phyloP scores from a whole-genome alignment of 345 rosid species.

The Lenwebbia sp. region DNA sequence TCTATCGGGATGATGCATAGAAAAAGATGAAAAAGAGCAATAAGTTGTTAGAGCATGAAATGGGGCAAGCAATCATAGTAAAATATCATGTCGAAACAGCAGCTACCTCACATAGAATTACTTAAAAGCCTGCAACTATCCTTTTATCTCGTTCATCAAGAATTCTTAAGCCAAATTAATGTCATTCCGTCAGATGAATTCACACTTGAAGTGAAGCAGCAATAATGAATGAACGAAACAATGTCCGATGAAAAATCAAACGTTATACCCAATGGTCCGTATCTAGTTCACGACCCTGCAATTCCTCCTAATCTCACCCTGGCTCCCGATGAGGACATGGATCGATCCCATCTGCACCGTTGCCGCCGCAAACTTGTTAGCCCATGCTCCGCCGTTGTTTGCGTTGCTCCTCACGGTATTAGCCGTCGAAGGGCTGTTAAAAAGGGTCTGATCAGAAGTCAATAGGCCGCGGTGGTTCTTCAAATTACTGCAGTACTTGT shows the following conservation, averaged over 20 bases:
- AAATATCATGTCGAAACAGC: background rate
- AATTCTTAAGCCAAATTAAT: background rate
- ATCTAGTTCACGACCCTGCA: background rate
- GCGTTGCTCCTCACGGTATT: background rate
- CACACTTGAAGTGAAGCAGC: background rate
- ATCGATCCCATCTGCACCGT: constrained; percentile 14
- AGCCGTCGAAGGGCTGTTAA: background rate
- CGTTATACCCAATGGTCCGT: background rate
- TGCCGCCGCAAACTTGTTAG: constrained; percentile 4
- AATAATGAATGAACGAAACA: background rate
- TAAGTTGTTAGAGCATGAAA: background rate
- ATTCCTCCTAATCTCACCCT: constrained; percentile 9
- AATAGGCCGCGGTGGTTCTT: background rate
- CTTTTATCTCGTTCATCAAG: background rate
- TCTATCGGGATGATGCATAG: background rate
- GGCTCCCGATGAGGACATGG: constrained; percentile 5
- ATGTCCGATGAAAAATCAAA: background rate
- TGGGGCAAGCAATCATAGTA: background rate
- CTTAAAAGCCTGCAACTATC: background rate
- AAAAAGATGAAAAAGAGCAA: background rate
- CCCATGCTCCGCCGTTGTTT: background rate
- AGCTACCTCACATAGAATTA: background rate
- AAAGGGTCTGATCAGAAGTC: background rate
- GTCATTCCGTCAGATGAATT: background rate
- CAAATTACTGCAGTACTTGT: background rate